These are phyloP conservation scores for Lachancea lanzarotensis DNA, from an alignment of 805 yeast genomes.

Conservation along the genomic window DNA sequence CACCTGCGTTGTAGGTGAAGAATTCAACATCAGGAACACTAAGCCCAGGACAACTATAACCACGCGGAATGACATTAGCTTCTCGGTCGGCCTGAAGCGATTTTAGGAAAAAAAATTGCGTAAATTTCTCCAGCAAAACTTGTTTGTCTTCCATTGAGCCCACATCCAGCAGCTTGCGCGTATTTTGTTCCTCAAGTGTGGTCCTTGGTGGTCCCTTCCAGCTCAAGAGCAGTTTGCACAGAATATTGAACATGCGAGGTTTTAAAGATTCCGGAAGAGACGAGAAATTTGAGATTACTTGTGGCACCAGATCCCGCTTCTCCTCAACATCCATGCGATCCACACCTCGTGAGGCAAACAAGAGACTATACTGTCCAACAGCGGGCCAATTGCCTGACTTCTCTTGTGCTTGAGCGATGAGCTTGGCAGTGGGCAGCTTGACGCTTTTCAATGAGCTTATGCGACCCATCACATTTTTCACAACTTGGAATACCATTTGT, in stretches of 20 bases:
- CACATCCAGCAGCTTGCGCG: conserved; percentile 34
- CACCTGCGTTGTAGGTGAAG: conserved; percentile 65
- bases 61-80: conserved; percentile 36
- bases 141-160: conserved; percentile 35
- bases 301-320: conserved; percentile 40
- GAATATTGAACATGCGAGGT: conserved; percentile 56
- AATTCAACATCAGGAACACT: conserved; percentile 49
- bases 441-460: conserved; percentile 48
- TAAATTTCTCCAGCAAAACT: conserved; percentile 43
- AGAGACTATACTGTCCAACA: conserved; percentile 55
- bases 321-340: conserved; percentile 42
- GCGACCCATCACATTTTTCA: conserved; percentile 63
- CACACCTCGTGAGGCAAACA: conserved; percentile 63
- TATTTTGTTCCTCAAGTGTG: conserved; percentile 35
- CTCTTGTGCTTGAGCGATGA: conserved; percentile 54
- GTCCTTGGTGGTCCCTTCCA: conserved; percentile 49
- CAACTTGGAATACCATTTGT: conserved; percentile 55
- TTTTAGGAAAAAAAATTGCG: conserved; percentile 50
- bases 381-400: not conserved
- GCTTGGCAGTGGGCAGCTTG: conserved; percentile 56
- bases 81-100: conserved; percentile 38
- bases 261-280: conserved; percentile 32
- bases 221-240: conserved; percentile 45
- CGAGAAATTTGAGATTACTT: conserved; percentile 42
- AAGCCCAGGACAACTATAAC: conserved; percentile 57